phyloP scores from a whole-genome alignment of 805 yeast species.

The Metschnikowia picachoensis region DNA sequence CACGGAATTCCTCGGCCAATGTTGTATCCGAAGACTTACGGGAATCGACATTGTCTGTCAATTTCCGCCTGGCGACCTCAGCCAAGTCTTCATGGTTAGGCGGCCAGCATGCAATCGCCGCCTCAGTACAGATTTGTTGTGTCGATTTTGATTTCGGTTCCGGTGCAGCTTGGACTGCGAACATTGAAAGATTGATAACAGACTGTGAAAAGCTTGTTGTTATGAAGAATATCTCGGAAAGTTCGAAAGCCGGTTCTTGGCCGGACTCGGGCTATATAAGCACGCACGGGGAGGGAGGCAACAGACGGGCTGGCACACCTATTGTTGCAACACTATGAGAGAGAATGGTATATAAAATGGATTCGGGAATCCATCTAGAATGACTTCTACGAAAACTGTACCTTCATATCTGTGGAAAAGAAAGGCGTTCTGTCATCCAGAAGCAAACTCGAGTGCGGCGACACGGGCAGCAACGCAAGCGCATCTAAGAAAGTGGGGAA shows the following conservation, averaged over 20 bases:
- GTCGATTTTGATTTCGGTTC: constrained; percentile 7
- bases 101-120: constrained; percentile 6
- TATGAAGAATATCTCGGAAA: no score
- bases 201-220: no score
- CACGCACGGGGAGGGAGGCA: no score
- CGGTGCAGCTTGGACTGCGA: constrained; percentile 1
- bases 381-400: no score
- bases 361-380: no score
- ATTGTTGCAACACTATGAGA: no score
- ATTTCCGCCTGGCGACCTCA: constrained; percentile 1
- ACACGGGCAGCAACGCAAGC: constrained; percentile 1
- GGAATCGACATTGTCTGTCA: constrained; percentile 1
- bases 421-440: background rate
- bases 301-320: no score
- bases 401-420: background rate
- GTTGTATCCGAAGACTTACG: constrained; percentile 12
- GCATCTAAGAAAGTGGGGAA: background rate
- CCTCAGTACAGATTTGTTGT: constrained; percentile 5
- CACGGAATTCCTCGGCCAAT: constrained; percentile 5
- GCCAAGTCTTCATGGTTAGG: background rate
- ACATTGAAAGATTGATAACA: background rate
- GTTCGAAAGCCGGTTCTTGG: no score
- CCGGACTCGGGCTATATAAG: no score
- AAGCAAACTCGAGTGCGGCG: background rate
- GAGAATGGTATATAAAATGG: no score